Percentiles rank a stretch among this genome's conserved stretches.
Evolutionary conservation across 306 rosid species (phyloP).

Genomic region (Oxytropis ochrocephala): DNA sequence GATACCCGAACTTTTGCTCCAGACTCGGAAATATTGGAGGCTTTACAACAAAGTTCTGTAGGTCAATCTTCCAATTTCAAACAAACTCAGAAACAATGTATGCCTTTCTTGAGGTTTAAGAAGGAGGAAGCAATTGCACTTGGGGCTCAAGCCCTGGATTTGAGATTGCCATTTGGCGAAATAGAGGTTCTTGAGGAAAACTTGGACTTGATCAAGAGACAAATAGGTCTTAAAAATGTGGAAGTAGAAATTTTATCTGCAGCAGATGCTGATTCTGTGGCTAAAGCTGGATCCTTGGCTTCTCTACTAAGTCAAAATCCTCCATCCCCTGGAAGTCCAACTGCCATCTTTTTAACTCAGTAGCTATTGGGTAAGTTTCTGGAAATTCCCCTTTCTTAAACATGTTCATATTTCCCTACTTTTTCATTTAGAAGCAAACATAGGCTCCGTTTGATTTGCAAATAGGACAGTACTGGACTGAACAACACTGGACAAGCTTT

Average conservation of each 20-base stretch:
- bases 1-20: conserved; percentile 43
- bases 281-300: conserved; percentile 60
- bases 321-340: conserved; percentile 85
- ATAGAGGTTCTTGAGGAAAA: conserved; percentile 69
- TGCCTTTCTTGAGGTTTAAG: conserved; percentile 86
- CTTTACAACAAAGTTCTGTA: conserved; percentile 48
- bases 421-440: background rate
- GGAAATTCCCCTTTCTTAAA: background rate
- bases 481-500: no score
- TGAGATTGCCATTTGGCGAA: conserved; percentile 82
- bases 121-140: conserved; percentile 64
- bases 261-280: conserved; percentile 44
- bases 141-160: conserved; percentile 68
- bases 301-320: conserved; percentile 60
- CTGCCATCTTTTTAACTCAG: conserved; percentile 65
- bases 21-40: conserved; percentile 52
- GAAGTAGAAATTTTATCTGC: conserved; percentile 47
- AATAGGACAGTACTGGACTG: no score
- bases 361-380: conserved; percentile 25
- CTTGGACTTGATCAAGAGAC: conserved; percentile 73
- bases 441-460: no score
- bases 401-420: background rate
- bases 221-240: conserved; percentile 65
- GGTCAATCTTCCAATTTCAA: conserved; percentile 56
- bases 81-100: conserved; percentile 62